A percentile compares a stretch with the other conserved stretches of the same genome.
Conservation (phyloP, 2,329 filamentous ascomycete genomes). For the Talaromyces sp. region DNA sequence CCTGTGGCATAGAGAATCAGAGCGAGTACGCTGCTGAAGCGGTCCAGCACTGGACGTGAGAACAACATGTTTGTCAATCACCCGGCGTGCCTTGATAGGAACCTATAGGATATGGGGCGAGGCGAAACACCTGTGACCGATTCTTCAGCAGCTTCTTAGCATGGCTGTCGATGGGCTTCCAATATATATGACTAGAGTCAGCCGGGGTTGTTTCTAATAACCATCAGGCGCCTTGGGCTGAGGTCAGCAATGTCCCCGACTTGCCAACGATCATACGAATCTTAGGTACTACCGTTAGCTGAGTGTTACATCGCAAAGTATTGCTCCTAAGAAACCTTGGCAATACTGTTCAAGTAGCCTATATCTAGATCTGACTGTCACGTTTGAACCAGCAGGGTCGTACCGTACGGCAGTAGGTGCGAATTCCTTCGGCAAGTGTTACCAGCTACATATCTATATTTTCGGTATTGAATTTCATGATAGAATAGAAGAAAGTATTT, state of each 20-base stretch:
- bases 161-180: background rate
- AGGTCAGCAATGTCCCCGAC: background rate
- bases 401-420: background rate
- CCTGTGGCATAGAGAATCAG: conserved; percentile 4
- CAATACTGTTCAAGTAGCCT: background rate
- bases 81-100: background rate
- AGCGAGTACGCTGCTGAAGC: conserved; percentile 10
- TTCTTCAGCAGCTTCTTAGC: background rate
- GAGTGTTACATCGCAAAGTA: conserved; percentile 6
- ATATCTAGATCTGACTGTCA: too few species aligned
- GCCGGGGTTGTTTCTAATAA: background rate
- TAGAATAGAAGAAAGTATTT: background rate
- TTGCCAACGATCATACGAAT: background rate
- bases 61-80: conserved; percentile 1
- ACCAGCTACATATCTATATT: background rate
- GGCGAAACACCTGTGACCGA: background rate
- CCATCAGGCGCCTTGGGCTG: background rate
- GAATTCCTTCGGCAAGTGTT: background rate
- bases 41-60: conserved; percentile 2
- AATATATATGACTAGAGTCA: background rate
- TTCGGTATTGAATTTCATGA: background rate
- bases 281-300: background rate
- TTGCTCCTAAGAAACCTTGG: background rate
- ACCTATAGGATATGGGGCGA: background rate
- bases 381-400: background rate